Evolutionary conservation across 352 stramenopile genomes (phyloP).

Genomic region (Globisporangium apiculatum): DNA sequence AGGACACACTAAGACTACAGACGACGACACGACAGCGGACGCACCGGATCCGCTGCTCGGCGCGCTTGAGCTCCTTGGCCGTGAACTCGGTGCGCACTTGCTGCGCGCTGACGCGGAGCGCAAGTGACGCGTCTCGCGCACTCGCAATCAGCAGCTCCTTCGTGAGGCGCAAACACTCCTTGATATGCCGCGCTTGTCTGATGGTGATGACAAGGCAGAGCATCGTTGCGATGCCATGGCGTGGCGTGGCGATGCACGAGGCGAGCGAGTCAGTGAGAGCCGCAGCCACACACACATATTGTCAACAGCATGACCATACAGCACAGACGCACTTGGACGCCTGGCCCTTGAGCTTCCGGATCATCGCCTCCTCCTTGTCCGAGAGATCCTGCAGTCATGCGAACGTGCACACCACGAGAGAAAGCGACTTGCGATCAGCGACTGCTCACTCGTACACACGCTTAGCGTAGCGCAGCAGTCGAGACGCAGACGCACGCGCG

Average conservation of each 20-base stretch:
- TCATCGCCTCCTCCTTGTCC: constrained; percentile 66
- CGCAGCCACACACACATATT: too few species aligned
- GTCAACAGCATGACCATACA: too few species aligned
- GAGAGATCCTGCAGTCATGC: constrained; percentile 45
- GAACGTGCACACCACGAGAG: too few species aligned
- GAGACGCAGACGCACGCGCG: constrained; percentile 27
- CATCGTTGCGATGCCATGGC: neutral
- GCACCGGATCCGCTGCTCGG: constrained; percentile 39
- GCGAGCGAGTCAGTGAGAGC: neutral
- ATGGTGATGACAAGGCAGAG: neutral
- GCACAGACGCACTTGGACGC: constrained; percentile 41
- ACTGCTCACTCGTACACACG: neutral
- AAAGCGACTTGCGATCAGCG: too few species aligned
- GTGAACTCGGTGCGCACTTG: constrained; percentile 67
- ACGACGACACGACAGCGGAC: neutral
- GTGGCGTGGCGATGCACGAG: neutral
- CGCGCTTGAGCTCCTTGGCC: constrained; percentile 47
- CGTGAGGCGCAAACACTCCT: constrained; percentile 45
- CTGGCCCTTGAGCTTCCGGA: constrained; percentile 68
- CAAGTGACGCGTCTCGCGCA: constrained; percentile 44
- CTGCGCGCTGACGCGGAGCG: constrained; percentile 49
- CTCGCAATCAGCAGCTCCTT: constrained; percentile 41
- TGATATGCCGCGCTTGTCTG: constrained; percentile 67
- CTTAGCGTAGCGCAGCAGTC: neutral
- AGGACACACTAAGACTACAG: too few species aligned